Base-by-base conservation (phyloP, 2,329 filamentous ascomycete genomes). In the Cladosporium sp. region DNA sequence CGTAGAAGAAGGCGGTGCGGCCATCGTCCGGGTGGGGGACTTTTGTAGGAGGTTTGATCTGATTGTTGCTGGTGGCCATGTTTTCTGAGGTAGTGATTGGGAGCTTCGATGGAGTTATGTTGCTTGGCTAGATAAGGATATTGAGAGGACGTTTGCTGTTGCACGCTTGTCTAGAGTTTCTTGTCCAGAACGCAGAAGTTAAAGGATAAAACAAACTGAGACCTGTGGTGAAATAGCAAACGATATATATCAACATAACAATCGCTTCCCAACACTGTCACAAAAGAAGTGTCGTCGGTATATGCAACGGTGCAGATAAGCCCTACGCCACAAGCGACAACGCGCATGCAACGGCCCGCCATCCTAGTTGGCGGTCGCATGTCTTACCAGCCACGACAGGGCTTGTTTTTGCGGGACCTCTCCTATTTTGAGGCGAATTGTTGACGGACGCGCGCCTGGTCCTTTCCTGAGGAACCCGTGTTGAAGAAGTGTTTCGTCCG, bases 1-100 rank as follows among this genome's bases (percentile, higher is more conserved):
- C 87, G 75, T 89, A 89, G 82, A 89, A 89, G 80, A 89, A 89
- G 70, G 86, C 84, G 21, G 81, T 81, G 72, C 83, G 81, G 57
- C 58, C 55, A n/a, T 53, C 26, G 12, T 10, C 10, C 37, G 35
- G 18, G 29, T 11, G 1, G 55, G 7, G 28, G 26, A 29, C 23
- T 4, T 28, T 50, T 1, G 10, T 35, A 6, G 21, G 12, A 29
- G 44, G 21, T 28, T 21, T 1, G 40, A 18, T 26, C 44, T 58
- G n/a, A 5, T 61, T 35, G 10, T 2, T 23, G 33, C 7, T 37
- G 44, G 12, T 11, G 14, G 58, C 35, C 23, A 44, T 44, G 37
- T 44, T 44, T 44, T 8, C 11, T 46, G 57, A n/a, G 6, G 8
- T 21, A 10, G 49, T 49, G 35, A 5, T 60, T n/a, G 11, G 8